These are phyloP conservation scores for Biscogniauxia sp. DNA, from an alignment of 2,329 filamentous ascomycete species.

Conservation along the genomic window DNA sequence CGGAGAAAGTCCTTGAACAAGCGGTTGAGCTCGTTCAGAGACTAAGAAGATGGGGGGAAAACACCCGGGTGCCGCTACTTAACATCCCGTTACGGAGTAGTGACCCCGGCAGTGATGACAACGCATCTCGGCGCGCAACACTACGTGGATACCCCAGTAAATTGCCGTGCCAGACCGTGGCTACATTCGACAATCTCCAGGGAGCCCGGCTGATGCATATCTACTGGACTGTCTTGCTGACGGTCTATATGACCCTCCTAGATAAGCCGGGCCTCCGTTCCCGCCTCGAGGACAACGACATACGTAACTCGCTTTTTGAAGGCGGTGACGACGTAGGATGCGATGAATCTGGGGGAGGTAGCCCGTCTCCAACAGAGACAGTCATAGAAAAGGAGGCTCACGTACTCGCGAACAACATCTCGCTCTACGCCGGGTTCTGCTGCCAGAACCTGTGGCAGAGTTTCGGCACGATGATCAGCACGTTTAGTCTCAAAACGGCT, in stretches of 20 bases:
- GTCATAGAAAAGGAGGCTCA: conserved; percentile 12
- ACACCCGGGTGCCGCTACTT: conserved; percentile 1
- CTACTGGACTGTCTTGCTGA: conserved; percentile 17
- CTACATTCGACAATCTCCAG: conserved; percentile 16
- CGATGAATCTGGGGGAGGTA: background rate
- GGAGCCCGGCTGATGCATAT: conserved; percentile 16
- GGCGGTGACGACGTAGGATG: too few relatives aligned
- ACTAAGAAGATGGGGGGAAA: conserved; percentile 9
- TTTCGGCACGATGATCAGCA: conserved; percentile 15
- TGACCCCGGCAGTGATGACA: background rate
- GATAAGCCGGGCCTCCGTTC: conserved; percentile 11
- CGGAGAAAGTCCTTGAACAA: conserved; percentile 3
- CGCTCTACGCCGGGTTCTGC: conserved; percentile 9
- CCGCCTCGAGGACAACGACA: conserved; percentile 3
- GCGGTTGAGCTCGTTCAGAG: conserved; percentile 11
- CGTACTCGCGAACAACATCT: conserved; percentile 16
- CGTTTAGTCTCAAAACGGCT: conserved; percentile 17
- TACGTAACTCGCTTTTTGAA: background rate
- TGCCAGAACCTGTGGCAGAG: conserved; percentile 18
- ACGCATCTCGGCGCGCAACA: conserved; percentile 4
- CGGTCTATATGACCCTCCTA: conserved; percentile 19
- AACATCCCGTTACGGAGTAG: background rate
- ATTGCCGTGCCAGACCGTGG: conserved; percentile 3
- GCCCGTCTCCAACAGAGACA: background rate
- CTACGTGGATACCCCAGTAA: conserved; percentile 17